Conservation (phyloP, 129 eudicot genomes). For the Cynara cardunculus region DNA sequence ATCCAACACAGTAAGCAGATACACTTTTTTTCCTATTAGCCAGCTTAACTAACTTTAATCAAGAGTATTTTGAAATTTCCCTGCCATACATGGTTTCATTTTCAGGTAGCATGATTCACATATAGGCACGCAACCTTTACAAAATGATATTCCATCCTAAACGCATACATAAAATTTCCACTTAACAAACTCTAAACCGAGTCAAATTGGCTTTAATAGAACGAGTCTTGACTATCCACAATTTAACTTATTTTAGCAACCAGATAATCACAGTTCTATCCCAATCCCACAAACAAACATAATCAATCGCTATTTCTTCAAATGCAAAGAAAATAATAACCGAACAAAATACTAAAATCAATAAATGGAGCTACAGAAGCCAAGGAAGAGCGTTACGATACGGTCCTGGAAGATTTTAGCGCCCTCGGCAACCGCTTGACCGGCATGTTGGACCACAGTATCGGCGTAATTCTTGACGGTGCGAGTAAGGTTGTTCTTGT, state of each 20-base stretch:
- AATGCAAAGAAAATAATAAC: not conserved
- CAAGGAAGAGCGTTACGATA: conserved; percentile 38
- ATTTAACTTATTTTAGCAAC: conserved; percentile 4
- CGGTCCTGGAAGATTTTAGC: conserved; percentile 86
- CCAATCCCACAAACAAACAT: conserved; percentile 13
- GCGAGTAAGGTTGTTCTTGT: conserved; percentile 80
- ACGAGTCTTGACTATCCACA: not conserved
- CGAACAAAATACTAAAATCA: not conserved
- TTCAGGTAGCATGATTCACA: not conserved
- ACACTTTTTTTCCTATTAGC: not conserved
- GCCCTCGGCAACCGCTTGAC: conserved; percentile 99
- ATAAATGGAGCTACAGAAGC: not conserved
- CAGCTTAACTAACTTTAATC: conserved; percentile 11
- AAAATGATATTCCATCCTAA: not conserved
- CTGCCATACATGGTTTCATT: not conserved
- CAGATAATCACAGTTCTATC: not conserved
- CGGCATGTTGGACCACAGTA: conserved; percentile 85
- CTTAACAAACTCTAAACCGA: not conserved
- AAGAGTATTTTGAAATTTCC: not conserved
- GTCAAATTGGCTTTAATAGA: not conserved
- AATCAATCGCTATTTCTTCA: not conserved
- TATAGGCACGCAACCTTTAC: not conserved
- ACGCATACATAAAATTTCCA: not conserved
- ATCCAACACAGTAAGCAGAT: not conserved
- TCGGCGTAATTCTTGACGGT: conserved; percentile 86